Evolutionary conservation across 768 basidiomycete species (phyloP), one percentile per base, ranked within the genome.

Genomic region (Mycena kentingensis): DNA sequence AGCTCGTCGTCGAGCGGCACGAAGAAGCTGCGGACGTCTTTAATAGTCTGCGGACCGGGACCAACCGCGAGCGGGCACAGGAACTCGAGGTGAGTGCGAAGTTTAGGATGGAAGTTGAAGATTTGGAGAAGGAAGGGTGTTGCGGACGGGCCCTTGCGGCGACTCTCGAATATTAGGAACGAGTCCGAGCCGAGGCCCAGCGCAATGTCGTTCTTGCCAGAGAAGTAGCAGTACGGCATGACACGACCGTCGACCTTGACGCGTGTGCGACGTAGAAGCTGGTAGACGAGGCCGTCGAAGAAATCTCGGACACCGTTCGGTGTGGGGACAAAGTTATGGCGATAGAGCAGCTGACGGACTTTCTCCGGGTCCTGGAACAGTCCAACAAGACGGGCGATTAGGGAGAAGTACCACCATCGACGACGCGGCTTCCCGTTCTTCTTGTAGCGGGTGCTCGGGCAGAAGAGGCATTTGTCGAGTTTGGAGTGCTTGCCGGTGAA

Each of bases 131-230:
- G 4, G 70, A 78, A 61, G 67, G 77, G 24, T 62, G 7, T 11
- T 7, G 22, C 21, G 7, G 22, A 24, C 10, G 31, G 8, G 16
- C 31, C 62, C 0, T 68, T 68, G 12, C 54, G 57, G 12, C 60
- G 58, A 5, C 62, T 52, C 25, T 63, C 63, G 55, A 71, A 75
- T 2, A 70, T 67, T 0, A 58, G 49, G 52, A 74, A 74, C 0
- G 75, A 71, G 53, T 79, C 74, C 0, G 68, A 68, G 3, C 68
- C 69, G 1, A 77, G 46, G 0, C 69, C 71, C 2, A 79, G 55
- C 2, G 74, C 74, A 15, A 79, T 60, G 45, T 79, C 77, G 3
- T 58, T 62, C 1, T 28, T 44, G 24, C 72, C 65, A 1, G 57
- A 55, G 48, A 79, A 78, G 57, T 55, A 70, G 1, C 38, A 61